A percentile compares a stretch with the other conserved stretches of the same genome.
Evolutionary conservation across 2,329 filamentous ascomycete genomes (phyloP).

Genomic region (Scolecobasidium constrictum): DNA sequence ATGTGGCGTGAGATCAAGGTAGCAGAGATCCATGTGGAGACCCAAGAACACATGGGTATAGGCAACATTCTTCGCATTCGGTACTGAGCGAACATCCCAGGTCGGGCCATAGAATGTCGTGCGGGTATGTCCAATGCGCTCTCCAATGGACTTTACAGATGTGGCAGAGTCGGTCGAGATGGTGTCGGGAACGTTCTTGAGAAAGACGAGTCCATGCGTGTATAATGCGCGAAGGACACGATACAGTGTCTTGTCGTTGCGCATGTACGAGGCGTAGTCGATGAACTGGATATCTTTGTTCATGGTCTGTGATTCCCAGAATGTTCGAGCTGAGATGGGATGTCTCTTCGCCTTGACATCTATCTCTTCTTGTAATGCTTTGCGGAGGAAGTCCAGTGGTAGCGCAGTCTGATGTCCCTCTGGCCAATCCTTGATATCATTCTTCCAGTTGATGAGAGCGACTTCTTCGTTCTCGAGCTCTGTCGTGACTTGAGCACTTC

Average conservation of each 20-base stretch:
- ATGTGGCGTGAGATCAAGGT: conserved; percentile 67
- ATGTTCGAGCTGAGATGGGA: conserved; percentile 19
- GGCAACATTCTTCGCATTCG: conserved; percentile 80
- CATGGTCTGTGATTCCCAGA: conserved; percentile 38
- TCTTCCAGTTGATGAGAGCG: conserved; percentile 46
- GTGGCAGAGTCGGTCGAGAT: conserved; percentile 38
- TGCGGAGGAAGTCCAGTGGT: conserved; percentile 18
- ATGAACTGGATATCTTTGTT: conserved; percentile 44
- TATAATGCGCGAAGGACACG: conserved; percentile 52
- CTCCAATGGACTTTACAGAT: conserved; percentile 57
- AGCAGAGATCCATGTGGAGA: conserved; percentile 89
- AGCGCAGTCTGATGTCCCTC: conserved; percentile 30
- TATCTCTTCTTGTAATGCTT: conserved; percentile 10
- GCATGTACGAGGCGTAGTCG: conserved; percentile 63
- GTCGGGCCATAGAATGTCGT: conserved; percentile 86
- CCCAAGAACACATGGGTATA: conserved; percentile 72
- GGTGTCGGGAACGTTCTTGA: conserved; percentile 56
- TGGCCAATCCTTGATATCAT: conserved; percentile 38
- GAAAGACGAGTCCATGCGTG: conserved; percentile 62
- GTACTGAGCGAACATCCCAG: conserved; percentile 79
- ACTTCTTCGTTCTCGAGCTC: conserved; percentile 24
- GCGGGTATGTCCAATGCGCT: conserved; percentile 65
- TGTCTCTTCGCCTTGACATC: conserved; percentile 1
- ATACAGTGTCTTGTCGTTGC: conserved; percentile 44
- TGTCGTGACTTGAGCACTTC: conserved; percentile 19